Evolutionary conservation across 2,329 filamentous ascomycete genomes (phyloP).

Genomic region (Hypoxylon sp.): DNA sequence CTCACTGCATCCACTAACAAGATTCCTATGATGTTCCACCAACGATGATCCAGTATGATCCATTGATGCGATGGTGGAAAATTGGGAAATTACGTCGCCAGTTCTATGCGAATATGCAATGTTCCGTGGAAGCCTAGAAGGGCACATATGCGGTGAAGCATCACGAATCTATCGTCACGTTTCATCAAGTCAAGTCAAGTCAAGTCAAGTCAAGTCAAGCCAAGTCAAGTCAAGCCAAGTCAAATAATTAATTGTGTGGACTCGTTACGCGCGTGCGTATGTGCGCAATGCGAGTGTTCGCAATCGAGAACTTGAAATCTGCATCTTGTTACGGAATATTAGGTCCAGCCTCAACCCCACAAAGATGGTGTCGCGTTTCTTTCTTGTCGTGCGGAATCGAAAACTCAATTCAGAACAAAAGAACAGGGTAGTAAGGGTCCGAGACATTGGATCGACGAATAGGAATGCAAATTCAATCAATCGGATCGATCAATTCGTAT

Average conservation of each 20-base stretch:
- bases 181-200: too few species aligned
- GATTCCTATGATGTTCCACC: neutral
- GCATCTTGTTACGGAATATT: constrained; percentile 1
- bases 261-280: constrained; percentile 10
- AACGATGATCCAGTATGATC: constrained; percentile 1
- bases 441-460: constrained; percentile 9
- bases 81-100: too few species aligned
- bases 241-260: constrained; percentile 17
- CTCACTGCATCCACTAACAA: constrained; percentile 18
- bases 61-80: constrained; percentile 6
- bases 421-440: too few species aligned
- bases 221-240: too few species aligned
- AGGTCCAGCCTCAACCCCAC: constrained; percentile 31
- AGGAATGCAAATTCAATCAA: constrained; percentile 21
- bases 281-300: constrained; percentile 20
- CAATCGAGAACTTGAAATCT: constrained; percentile 10
- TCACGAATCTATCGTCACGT: constrained; percentile 4
- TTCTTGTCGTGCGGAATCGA: constrained; percentile 19
- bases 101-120: too few species aligned
- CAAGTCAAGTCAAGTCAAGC: too few species aligned
- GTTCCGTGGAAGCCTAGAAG: constrained; percentile 1
- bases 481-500: constrained; percentile 32
- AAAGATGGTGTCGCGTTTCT: constrained; percentile 15
- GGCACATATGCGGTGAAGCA: constrained; percentile 3
- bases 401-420: constrained; percentile 26